Conservation (phyloP, 345 rosid species). For the Eucalyptus paniculata region DNA sequence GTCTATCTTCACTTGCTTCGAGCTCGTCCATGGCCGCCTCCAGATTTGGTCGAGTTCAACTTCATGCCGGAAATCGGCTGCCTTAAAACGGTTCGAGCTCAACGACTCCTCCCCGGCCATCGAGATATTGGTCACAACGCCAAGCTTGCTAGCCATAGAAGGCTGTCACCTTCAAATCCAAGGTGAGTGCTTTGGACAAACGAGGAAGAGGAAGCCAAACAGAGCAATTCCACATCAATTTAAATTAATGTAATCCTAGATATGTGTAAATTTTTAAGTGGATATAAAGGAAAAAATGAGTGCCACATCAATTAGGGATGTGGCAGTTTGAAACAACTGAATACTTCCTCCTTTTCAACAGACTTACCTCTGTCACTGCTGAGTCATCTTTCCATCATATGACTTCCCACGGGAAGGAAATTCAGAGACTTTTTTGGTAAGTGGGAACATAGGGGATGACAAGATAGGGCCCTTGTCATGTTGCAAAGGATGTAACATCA, state of each 20-base stretch:
- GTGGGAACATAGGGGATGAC: too few species aligned
- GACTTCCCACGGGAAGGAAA: too few species aligned
- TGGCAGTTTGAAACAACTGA: background rate
- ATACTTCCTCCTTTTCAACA: background rate
- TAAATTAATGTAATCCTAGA: background rate
- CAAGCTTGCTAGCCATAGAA: background rate
- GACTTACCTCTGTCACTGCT: background rate
- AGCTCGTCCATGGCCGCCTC: background rate
- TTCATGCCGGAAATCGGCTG: accelerated
- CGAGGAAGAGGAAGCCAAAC: background rate
- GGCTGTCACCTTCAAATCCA: background rate
- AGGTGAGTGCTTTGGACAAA: background rate
- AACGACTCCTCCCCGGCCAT: background rate
- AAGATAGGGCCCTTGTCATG: too few species aligned
- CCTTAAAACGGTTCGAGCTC: background rate
- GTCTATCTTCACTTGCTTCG: background rate
- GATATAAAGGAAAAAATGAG: background rate
- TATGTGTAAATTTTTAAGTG: background rate
- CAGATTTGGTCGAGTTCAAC: background rate
- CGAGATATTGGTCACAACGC: background rate
- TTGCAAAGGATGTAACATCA: too few species aligned
- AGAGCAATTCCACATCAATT: background rate
- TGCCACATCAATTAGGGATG: background rate
- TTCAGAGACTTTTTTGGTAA: too few species aligned
- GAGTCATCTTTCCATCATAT: background rate